Conservation (phyloP, 495 filamentous ascomycete genomes). For the Parmelia sp. region DNA sequence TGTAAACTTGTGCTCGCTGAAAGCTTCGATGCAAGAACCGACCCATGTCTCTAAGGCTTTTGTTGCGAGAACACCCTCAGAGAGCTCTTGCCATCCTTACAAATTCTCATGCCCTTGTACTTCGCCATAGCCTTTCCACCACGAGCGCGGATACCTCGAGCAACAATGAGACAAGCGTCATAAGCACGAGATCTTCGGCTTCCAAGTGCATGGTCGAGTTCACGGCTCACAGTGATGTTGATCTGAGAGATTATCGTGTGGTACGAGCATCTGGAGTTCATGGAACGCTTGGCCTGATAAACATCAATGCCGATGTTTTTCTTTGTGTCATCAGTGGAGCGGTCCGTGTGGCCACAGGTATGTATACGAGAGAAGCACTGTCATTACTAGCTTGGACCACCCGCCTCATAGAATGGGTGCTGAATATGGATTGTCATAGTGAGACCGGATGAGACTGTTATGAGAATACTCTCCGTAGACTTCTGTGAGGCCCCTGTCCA, state of each 20-base stretch:
- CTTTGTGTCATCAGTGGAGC: conserved; percentile 82
- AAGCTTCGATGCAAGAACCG: neutral
- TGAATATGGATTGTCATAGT: conserved; percentile 32
- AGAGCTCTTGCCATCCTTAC: conserved; percentile 81
- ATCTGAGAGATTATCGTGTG: conserved; percentile 66
- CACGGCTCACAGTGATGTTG: conserved; percentile 50
- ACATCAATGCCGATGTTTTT: conserved; percentile 79
- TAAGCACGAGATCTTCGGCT: conserved; percentile 30
- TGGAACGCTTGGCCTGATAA: conserved; percentile 86
- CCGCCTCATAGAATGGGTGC: neutral
- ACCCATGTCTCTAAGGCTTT: conserved; percentile 24
- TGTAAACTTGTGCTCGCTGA: neutral
- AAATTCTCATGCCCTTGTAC: conserved; percentile 69
- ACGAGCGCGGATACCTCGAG: conserved; percentile 34
- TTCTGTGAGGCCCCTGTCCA: conserved; percentile 54
- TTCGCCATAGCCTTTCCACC: conserved; percentile 62
- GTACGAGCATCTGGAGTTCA: conserved; percentile 69
- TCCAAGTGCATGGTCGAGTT: conserved; percentile 87
- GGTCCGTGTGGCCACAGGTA: conserved; percentile 59
- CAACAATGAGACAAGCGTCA: conserved; percentile 48
- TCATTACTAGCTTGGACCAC: too few relatives aligned
- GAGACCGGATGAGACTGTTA: conserved; percentile 78
- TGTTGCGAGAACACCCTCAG: conserved; percentile 62
- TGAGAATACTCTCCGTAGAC: conserved; percentile 78
- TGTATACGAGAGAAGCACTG: too few relatives aligned